These are phyloP conservation scores for Camillea tinctor DNA, from an alignment of 2,329 filamentous ascomycete genomes.

Conservation along the genomic window DNA sequence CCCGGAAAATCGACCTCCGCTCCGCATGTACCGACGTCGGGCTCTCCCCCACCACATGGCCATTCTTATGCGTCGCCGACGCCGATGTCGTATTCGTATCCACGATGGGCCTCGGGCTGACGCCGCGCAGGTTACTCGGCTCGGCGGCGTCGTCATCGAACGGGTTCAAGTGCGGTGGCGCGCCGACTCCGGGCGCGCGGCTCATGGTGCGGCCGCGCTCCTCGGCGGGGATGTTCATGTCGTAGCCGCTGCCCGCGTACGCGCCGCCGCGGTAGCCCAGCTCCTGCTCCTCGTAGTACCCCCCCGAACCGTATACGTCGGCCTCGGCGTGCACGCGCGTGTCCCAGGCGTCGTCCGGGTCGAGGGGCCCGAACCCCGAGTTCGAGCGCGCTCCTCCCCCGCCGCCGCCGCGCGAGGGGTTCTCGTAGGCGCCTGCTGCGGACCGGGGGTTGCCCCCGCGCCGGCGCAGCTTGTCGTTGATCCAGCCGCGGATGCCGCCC, in stretches of 20 bases:
- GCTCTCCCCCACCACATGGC: constrained; percentile 21
- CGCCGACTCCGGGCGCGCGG: constrained; percentile 35
- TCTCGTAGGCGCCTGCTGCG: constrained; percentile 71
- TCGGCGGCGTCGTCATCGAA: constrained; percentile 68
- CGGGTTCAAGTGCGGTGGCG: constrained; percentile 51
- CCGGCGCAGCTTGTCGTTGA: constrained; percentile 59
- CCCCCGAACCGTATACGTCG: constrained; percentile 56
- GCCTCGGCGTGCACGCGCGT: constrained; percentile 73
- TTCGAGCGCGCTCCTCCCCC: constrained; percentile 50
- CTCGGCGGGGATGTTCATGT: constrained; percentile 46
- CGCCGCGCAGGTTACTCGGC: constrained; percentile 64
- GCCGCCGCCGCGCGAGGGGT: constrained; percentile 38
- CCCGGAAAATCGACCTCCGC: constrained; percentile 30
- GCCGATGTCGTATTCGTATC: constrained; percentile 37
- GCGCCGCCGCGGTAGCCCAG: constrained; percentile 59
- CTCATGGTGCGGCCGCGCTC: constrained; percentile 44
- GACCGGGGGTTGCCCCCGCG: constrained; percentile 65
- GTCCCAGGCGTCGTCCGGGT: constrained; percentile 87
- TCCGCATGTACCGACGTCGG: constrained; percentile 25
- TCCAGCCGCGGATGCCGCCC: constrained; percentile 69
- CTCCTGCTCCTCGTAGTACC: constrained; percentile 77
- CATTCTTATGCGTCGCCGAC: constrained; percentile 5
- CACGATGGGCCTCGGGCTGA: constrained; percentile 71
- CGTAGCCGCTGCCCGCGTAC: constrained; percentile 40
- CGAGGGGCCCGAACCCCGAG: constrained; percentile 63